Evolutionary conservation across 2,329 filamentous ascomycete genomes (phyloP).

Genomic region (Beauveria brongniartii): DNA sequence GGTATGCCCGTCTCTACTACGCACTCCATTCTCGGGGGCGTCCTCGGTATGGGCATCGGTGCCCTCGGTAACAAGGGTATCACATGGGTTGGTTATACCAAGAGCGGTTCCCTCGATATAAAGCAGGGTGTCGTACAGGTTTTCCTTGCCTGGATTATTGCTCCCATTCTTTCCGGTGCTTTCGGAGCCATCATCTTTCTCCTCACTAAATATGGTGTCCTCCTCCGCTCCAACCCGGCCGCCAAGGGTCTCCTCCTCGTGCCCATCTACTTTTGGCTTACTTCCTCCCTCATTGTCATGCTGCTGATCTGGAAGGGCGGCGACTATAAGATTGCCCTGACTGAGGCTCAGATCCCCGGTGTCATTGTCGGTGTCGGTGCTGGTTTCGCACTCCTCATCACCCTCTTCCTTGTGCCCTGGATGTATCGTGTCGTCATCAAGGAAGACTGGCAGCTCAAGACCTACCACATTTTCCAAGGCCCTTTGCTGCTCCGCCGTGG

Average conservation of each 20-base stretch:
- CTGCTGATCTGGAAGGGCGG: constrained; percentile 53
- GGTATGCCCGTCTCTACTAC: constrained; percentile 55
- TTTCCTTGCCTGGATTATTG: constrained; percentile 53
- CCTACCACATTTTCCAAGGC: constrained; percentile 45
- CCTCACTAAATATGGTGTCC: constrained; percentile 48
- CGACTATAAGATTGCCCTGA: constrained; percentile 38
- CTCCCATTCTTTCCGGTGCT: constrained; percentile 44
- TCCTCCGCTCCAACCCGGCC: constrained; percentile 44
- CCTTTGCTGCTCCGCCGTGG: constrained; percentile 42
- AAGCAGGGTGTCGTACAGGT: constrained; percentile 48
- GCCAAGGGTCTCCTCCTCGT: constrained; percentile 43
- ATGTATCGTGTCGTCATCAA: constrained; percentile 49
- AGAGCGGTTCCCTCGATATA: constrained; percentile 28
- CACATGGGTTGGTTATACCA: constrained; percentile 41
- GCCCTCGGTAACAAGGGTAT: constrained; percentile 42
- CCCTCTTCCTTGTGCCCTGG: constrained; percentile 50
- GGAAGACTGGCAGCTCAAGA: constrained; percentile 52
- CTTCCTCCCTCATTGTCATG: constrained; percentile 46
- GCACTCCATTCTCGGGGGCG: constrained; percentile 51
- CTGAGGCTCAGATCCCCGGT: constrained; percentile 39
- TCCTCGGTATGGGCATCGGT: constrained; percentile 52
- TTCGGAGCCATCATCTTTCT: constrained; percentile 49
- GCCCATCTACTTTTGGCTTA: constrained; percentile 50
- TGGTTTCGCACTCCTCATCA: constrained; percentile 40
- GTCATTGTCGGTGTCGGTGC: constrained; percentile 46